Base-by-base conservation (phyloP, 2,329 filamentous ascomycete genomes). In the Pestalotiopsis sp. region DNA sequence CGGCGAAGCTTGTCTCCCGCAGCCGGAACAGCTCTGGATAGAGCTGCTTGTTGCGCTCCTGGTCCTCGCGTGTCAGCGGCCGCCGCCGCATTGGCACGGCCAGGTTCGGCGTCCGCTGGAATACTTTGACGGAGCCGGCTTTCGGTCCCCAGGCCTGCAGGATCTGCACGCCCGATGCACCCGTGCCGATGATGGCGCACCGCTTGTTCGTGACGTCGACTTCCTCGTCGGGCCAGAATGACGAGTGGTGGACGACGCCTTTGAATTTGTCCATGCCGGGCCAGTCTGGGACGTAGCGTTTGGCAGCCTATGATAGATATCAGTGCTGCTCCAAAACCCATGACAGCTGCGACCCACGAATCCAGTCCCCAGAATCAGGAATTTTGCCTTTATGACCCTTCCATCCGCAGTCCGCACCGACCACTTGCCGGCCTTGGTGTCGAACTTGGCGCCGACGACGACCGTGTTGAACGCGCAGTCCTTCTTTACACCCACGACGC, bases 31-130 rank as follows among this genome's bases (percentile, higher is more conserved):
- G 79, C 65, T 85, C 79, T 0, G 79, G 81, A 64, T 88, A 88
- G 45, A 76, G 78, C 7, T 70, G 72, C 72, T 86, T 86, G 25
- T 73, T 75, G 2, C 74, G 73, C 27, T 87, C 79, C 73, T 91
- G 86, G 70, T 89, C 85, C 68, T 85, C 81, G 12, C 76, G 78
- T 0, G 82, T 84, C 36, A 90, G 79, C 0, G 79, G 56, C 2
- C 81, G 78, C 68, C 85, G 83, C 2, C 84, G 82, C 88, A 92
- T 91, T 0, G 90, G 89, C 0, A 92, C 73, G 0, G 88, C 88
- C 6, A 91, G 80, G 69, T 92, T 92, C 0, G 91, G 90, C 1
- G 89, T 92, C 12, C 91, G 85, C 73, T 92, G 89, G 76, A 92
- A 91, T 45, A 92, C 87, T 2, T 79, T 84, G 27, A 92, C 71